A percentile compares a stretch with the other conserved stretches of the same genome.
Evolutionary conservation across 495 filamentous ascomycete genomes (phyloP).

Genomic region (Aspergillus kassunensis): DNA sequence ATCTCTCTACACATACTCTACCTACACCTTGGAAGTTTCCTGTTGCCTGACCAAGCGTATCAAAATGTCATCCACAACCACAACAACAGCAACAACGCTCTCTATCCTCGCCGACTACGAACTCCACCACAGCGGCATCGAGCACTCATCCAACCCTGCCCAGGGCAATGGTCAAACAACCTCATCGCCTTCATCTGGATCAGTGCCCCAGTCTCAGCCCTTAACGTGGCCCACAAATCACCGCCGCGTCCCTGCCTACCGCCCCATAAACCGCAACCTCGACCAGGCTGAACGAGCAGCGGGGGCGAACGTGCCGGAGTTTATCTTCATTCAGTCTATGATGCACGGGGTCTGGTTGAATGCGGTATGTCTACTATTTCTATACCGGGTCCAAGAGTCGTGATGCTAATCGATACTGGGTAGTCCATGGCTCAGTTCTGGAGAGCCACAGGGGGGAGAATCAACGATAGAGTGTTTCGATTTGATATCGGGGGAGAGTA

Average conservation of each 20-base stretch:
- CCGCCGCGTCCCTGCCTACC: conserved; percentile 46
- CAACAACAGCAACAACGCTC: conserved; percentile 23
- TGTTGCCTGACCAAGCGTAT: too few species aligned
- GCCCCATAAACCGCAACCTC: conserved; percentile 45
- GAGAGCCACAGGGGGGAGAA: conserved; percentile 40
- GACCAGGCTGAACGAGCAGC: conserved; percentile 36
- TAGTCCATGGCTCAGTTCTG: conserved; percentile 37
- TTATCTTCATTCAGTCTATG: conserved; percentile 48
- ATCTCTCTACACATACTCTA: too few species aligned
- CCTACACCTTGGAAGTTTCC: neutral
- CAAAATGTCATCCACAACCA: conserved; percentile 38
- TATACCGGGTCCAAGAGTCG: neutral
- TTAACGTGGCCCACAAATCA: conserved; percentile 42
- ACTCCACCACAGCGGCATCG: conserved; percentile 33
- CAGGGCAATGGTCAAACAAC: too few species aligned
- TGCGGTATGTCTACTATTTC: conserved; percentile 36
- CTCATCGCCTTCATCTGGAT: too few species aligned
- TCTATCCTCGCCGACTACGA: conserved; percentile 47
- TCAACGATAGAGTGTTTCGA: conserved; percentile 40
- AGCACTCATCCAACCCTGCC: neutral
- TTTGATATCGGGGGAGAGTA: conserved; percentile 51
- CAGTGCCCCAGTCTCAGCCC: conserved; percentile 10
- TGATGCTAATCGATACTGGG: neutral
- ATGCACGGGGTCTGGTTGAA: conserved; percentile 50
- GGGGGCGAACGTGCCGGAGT: conserved; percentile 40